Evolutionary conservation across 2,329 filamentous ascomycete species (phyloP).

Genomic region (Trichoderma endophyticum): DNA sequence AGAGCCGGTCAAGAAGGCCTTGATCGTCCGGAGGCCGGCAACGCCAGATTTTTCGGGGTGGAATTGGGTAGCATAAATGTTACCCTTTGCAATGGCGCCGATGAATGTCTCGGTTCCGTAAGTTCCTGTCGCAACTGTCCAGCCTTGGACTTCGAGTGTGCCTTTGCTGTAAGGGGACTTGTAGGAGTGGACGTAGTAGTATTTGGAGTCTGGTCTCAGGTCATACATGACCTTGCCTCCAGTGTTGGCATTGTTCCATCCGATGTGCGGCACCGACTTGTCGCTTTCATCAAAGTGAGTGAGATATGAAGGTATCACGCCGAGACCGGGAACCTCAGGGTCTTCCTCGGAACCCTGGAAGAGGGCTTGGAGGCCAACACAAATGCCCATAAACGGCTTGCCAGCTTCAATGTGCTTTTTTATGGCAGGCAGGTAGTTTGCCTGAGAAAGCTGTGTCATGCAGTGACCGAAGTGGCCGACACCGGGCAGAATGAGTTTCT

Average conservation of each 20-base stretch:
- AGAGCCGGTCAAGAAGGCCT: constrained; percentile 78
- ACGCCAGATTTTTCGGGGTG: constrained; percentile 96
- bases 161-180: constrained; percentile 73
- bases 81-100: constrained; percentile 80
- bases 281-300: constrained; percentile 70
- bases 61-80: constrained; percentile 90
- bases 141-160: constrained; percentile 75
- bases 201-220: constrained; percentile 78
- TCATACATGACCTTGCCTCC: constrained; percentile 64
- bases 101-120: constrained; percentile 91
- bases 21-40: constrained; percentile 78
- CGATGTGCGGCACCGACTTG: constrained; percentile 98
- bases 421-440: constrained; percentile 81
- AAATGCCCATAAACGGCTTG: constrained; percentile 99
- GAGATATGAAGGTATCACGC: constrained; percentile 67
- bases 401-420: constrained; percentile 77
- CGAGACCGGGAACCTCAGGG: constrained; percentile 67
- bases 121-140: constrained; percentile 84
- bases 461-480: constrained; percentile 99
- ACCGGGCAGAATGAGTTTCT: constrained; percentile 93
- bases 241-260: constrained; percentile 89
- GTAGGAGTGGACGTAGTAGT: constrained; percentile 98
- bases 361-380: constrained; percentile 87
- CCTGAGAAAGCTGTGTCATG: constrained; percentile 74
- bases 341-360: constrained; percentile 85